Evolutionary conservation across 2,329 filamentous ascomycete genomes (phyloP).

Genomic region (Colletotrichum limetticola): DNA sequence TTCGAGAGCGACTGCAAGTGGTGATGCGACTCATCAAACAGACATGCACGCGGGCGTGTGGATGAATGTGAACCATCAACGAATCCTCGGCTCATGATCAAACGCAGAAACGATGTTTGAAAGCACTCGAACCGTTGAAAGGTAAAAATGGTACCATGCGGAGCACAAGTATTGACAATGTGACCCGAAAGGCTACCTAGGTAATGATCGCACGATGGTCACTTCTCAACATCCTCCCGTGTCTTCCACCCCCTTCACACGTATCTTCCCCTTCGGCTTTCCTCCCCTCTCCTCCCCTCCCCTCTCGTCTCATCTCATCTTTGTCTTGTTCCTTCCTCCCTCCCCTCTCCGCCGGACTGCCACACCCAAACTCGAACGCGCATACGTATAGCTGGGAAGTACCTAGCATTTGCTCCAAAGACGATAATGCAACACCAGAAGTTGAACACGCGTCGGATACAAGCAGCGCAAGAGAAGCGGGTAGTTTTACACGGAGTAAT

Average conservation of each 20-base stretch:
- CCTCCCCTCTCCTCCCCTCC: neutral
- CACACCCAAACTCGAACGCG: slow-evolving; percentile 20
- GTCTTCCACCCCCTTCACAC: neutral
- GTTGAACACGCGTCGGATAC: slow-evolving; percentile 9
- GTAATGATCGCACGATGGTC: neutral
- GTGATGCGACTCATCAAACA: neutral
- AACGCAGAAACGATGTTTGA: neutral
- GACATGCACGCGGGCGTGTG: neutral
- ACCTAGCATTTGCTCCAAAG: slow-evolving; percentile 4
- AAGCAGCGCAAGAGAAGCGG: too few relatives aligned
- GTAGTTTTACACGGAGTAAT: too few relatives aligned
- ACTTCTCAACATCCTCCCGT: neutral
- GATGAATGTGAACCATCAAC: neutral
- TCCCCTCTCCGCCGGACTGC: slow-evolving; percentile 16
- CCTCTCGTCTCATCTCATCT: neutral
- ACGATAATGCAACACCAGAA: neutral
- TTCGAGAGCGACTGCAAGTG: neutral
- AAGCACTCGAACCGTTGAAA: neutral
- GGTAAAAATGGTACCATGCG: neutral
- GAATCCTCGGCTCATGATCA: neutral
- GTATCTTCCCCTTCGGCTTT: too few relatives aligned
- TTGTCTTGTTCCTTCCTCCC: slow-evolving; percentile 5
- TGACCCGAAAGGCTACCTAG: neutral
- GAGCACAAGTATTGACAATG: neutral
- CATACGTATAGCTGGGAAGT: slow-evolving; percentile 6